A percentile compares a stretch with the other conserved stretches of the same genome.
phyloP scores from a whole-genome alignment of 805 yeast genomes.

The Ogataea parapolymorpha region DNA sequence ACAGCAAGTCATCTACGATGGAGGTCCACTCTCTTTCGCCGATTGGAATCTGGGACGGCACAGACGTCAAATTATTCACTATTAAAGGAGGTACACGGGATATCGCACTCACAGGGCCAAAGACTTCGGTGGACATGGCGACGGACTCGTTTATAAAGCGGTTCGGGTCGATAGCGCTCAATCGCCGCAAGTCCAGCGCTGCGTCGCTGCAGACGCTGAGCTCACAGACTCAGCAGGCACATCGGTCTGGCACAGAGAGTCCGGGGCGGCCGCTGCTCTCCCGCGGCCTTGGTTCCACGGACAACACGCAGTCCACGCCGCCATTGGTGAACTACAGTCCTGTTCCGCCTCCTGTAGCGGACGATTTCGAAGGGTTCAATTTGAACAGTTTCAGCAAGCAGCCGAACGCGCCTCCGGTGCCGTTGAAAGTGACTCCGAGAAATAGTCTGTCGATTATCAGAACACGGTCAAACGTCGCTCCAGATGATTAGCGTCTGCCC shows the following conservation, averaged over 20 bases:
- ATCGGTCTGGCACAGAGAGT: slow-evolving; percentile 1
- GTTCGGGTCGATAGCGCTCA: slow-evolving; percentile 41
- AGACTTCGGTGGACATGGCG: slow-evolving; percentile 45
- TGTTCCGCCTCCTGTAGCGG: slow-evolving; percentile 16
- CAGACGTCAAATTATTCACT: slow-evolving; percentile 43
- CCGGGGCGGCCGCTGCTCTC: slow-evolving; percentile 5
- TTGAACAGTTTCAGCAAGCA: slow-evolving; percentile 4
- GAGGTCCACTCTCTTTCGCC: slow-evolving; percentile 16
- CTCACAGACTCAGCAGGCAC: slow-evolving; percentile 3
- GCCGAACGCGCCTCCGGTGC: slow-evolving; percentile 12
- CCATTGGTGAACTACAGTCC: slow-evolving; percentile 16
- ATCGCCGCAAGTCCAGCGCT: slow-evolving; percentile 25
- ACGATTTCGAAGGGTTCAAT: slow-evolving; percentile 10
- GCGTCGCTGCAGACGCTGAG: slow-evolving; percentile 19
- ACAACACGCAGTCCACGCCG: slow-evolving; percentile 6
- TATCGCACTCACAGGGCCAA: slow-evolving; percentile 32
- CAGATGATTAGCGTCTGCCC: slow-evolving; percentile 42
- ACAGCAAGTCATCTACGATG: slow-evolving; percentile 4
- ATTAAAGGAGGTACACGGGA: slow-evolving; percentile 23
- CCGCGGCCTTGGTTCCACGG: background rate
- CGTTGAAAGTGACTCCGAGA: slow-evolving; percentile 25
- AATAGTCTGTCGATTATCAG: slow-evolving; percentile 4
- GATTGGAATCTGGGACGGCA: slow-evolving; percentile 43
- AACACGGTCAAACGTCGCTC: background rate
- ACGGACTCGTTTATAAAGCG: slow-evolving; percentile 48